phyloP scores from a whole-genome alignment of 805 yeast genomes.

The Yarrowia bubula region DNA sequence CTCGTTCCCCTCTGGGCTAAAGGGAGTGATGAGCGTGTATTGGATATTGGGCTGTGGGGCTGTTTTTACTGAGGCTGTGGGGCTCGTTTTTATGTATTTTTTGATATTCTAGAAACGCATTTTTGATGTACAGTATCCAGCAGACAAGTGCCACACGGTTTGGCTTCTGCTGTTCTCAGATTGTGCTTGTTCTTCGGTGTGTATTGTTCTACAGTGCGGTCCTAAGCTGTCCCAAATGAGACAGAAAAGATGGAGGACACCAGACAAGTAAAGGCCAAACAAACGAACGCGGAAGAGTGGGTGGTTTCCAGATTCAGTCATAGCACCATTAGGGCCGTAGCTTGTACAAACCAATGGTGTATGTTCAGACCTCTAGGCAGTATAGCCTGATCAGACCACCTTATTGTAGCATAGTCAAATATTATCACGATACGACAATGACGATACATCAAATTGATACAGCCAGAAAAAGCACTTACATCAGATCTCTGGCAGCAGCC shows the following conservation, averaged over 20 bases:
- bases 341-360: too few species aligned
- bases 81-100: too few species aligned
- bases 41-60: neutral
- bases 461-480: neutral
- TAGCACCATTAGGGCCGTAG: neutral
- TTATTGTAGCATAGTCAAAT: neutral
- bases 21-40: neutral
- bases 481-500: neutral
- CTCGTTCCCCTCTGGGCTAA: neutral
- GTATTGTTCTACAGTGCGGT: neutral
- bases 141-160: too few species aligned
- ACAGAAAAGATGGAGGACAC: neutral
- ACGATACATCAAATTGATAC: too few species aligned
- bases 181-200: too few species aligned
- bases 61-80: too few species aligned
- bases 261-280: neutral
- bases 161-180: too few species aligned
- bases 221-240: neutral
- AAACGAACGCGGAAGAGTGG: neutral
- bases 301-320: neutral
- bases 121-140: too few species aligned
- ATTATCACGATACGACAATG: too few species aligned
- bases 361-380: too few species aligned
- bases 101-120: too few species aligned
- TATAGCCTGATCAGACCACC: neutral